Evolutionary conservation across 352 stramenopile species (phyloP), one percentile per base, ranked within the genome.

Genomic region (Pythium grandisporangium): DNA sequence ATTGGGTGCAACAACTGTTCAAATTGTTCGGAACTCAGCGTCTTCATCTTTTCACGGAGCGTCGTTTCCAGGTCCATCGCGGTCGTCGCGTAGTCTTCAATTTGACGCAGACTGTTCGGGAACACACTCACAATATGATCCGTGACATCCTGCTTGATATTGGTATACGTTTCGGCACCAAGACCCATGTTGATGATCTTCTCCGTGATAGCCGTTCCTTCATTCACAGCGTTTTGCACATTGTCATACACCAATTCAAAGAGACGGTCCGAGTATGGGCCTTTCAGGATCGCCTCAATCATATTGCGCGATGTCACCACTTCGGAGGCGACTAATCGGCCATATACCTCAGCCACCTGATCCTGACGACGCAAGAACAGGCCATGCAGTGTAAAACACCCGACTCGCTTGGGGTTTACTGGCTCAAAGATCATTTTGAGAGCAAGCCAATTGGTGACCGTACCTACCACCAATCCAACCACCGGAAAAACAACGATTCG

Each of bases 401-500:
- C 59, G 54, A 96, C 66, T 40, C 75, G 85, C 17, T 68, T 75
- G 6, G 88, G 86, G 29, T 96, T 74, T 34, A 96, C 74, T 0
- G 88, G 88, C 48, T 93, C 68, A 53, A 97, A 97, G 42, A 97
- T 96, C 70, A 96, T 91, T 51, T 95, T 93, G 22, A 97, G 56
- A 39, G 86, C 88, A 24, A 99, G 68, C 86, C 88, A 98, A 57
- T 98, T 98, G n/a, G 96, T 99, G 24, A 97, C 84, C 10, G 96
- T 87, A 11, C 96, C 96, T 6, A 99, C 96, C 29, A 99, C 82
- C 13, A 95, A 61, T 17, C 95, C 95, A n/a, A 95, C 69, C 14
- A 95, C 84, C 1, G 88, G 88, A 40, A 97, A 94, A 7, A 88
- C 72, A 11, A 94, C 74, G 42, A 92, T 84, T 12, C 61, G 74